These are phyloP conservation scores for Diaporthe humulicola DNA, from an alignment of 2,329 filamentous ascomycete genomes.

Conservation along the genomic window DNA sequence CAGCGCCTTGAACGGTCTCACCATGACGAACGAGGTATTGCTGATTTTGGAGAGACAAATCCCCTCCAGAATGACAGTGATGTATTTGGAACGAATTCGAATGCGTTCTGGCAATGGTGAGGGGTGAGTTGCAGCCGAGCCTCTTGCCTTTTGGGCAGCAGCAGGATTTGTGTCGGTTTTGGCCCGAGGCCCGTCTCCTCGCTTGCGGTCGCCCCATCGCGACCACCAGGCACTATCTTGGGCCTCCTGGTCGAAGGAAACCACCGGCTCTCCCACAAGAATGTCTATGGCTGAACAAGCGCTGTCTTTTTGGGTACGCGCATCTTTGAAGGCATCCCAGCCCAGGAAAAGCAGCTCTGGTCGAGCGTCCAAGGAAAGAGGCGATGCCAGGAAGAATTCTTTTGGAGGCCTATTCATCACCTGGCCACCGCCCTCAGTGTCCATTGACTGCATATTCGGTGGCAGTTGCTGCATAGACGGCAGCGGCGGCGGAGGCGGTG, in stretches of 20 bases:
- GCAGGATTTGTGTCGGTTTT: background rate
- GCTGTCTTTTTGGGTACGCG: background rate
- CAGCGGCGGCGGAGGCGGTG: background rate
- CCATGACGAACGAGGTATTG: constrained; percentile 30
- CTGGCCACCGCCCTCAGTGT: background rate
- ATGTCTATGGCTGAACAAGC: constrained; percentile 1
- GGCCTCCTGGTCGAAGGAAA: background rate
- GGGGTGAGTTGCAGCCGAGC: background rate
- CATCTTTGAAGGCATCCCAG: background rate
- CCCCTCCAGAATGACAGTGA: background rate
- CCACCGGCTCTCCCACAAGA: constrained; percentile 1
- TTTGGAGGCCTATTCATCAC: background rate
- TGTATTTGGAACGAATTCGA: constrained; percentile 32
- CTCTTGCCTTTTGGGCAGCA: background rate
- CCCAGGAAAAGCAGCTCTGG: background rate
- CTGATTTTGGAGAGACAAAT: background rate
- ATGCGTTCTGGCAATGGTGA: constrained; percentile 34
- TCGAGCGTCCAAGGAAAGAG: background rate
- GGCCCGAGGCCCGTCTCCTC: background rate
- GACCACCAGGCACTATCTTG: background rate
- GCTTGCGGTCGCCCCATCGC: background rate
- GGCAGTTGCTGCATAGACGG: background rate
- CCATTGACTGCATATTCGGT: background rate
- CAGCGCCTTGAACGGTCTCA: constrained; percentile 36
- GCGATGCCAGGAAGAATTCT: background rate